A percentile compares a stretch with the other conserved stretches of the same genome.
Conservation (phyloP, 177 flowering plant species). For the Vitis hybrid region DNA sequence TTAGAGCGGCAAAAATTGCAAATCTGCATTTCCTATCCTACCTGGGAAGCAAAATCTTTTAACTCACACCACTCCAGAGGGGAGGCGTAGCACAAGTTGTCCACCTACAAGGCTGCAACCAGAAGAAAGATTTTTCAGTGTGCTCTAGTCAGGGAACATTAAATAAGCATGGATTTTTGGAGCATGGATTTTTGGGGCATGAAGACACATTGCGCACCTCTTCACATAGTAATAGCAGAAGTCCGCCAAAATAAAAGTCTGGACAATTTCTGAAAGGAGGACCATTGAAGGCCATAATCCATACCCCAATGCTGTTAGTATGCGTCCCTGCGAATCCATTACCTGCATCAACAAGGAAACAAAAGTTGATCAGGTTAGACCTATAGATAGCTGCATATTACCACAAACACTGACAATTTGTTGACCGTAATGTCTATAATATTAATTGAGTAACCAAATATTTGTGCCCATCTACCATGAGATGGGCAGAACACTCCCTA, state of each 20-base stretch:
- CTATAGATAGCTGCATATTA: not conserved
- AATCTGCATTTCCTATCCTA: not conserved
- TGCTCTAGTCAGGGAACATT: no score
- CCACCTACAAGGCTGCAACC: conserved; percentile 38
- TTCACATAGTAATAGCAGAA: conserved; percentile 73
- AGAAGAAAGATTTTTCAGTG: not conserved
- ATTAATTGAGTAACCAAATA: no score
- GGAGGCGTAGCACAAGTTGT: conserved; percentile 43
- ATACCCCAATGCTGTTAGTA: conserved; percentile 57
- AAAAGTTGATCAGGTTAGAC: not conserved
- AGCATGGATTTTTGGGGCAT: not conserved
- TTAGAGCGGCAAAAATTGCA: no score
- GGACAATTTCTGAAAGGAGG: conserved; percentile 62
- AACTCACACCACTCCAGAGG: conserved; percentile 41
- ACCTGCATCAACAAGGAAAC: conserved; percentile 32
- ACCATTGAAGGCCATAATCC: conserved; percentile 76
- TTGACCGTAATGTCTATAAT: no score
- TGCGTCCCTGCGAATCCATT: conserved; percentile 51
- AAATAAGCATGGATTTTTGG: not conserved
- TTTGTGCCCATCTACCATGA: no score
- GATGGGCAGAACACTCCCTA: no score
- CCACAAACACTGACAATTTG: no score
- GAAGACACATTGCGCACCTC: conserved; percentile 33
- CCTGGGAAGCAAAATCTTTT: not conserved
- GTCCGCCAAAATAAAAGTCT: conserved; percentile 67